phyloP scores from a whole-genome alignment of 1,284 basidiomycete genomes.

The Moniliophthora roreri region DNA sequence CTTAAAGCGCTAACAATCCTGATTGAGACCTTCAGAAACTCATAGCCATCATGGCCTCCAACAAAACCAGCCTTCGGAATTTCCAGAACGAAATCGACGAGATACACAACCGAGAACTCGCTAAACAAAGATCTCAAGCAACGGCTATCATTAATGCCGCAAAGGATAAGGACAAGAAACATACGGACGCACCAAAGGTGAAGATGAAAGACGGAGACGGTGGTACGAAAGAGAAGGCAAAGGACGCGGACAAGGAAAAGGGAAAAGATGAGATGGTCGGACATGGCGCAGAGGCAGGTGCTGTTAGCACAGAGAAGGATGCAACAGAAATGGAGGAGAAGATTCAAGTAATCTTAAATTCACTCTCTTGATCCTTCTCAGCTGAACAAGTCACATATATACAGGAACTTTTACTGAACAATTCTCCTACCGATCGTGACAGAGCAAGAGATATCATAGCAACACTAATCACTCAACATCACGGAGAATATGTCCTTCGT shows the following conservation, averaged over 20 bases:
- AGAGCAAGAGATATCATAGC: slow-evolving; percentile 62
- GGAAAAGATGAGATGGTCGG: neutral
- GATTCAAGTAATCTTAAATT: slow-evolving; percentile 56
- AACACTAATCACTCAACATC: slow-evolving; percentile 59
- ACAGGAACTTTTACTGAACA: slow-evolving; percentile 52
- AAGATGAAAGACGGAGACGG: slow-evolving; percentile 39
- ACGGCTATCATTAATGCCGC: slow-evolving; percentile 19
- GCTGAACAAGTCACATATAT: slow-evolving; percentile 8
- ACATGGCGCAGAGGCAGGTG: neutral
- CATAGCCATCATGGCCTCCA: slow-evolving; percentile 38
- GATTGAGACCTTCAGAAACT: slow-evolving; percentile 31
- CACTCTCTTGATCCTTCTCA: neutral
- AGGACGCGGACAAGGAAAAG: slow-evolving; percentile 23
- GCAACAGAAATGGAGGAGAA: slow-evolving; percentile 51
- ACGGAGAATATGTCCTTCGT: slow-evolving; percentile 71
- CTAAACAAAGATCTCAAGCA: slow-evolving; percentile 53
- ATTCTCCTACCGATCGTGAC: slow-evolving; percentile 42
- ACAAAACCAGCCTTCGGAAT: slow-evolving; percentile 40
- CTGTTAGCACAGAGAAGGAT: slow-evolving; percentile 21
- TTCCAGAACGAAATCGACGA: slow-evolving; percentile 79
- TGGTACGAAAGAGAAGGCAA: slow-evolving; percentile 34
- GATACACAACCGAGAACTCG: slow-evolving; percentile 62
- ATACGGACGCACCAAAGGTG: slow-evolving; percentile 2
- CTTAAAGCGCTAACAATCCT: no score
- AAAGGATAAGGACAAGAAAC: slow-evolving; percentile 21